Conservation (phyloP, 768 basidiomycete species). For the Leccinum boreale region DNA sequence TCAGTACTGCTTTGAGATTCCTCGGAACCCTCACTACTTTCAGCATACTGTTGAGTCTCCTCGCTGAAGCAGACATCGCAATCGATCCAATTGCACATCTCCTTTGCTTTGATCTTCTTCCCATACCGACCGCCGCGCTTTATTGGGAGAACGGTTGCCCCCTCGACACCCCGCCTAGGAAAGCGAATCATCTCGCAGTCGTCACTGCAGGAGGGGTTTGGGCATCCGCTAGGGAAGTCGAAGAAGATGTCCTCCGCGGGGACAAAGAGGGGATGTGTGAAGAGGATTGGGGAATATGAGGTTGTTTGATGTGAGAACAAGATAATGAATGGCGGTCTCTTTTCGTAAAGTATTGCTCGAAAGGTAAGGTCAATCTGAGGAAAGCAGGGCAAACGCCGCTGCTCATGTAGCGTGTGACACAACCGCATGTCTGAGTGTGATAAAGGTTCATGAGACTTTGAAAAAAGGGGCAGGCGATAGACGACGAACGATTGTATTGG, state of each 20-base stretch:
- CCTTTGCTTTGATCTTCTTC: slow-evolving; percentile 48
- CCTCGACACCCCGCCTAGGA: slow-evolving; percentile 59
- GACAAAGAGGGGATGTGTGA: slow-evolving; percentile 68
- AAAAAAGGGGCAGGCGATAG: background rate
- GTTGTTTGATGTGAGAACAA: slow-evolving; percentile 79
- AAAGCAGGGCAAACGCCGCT: slow-evolving; percentile 75
- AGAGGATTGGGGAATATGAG: slow-evolving; percentile 79
- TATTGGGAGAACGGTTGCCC: slow-evolving; percentile 60
- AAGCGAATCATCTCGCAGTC: slow-evolving; percentile 84
- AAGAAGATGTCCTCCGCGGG: slow-evolving; percentile 70
- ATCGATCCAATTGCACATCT: slow-evolving; percentile 85
- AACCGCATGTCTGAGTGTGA: slow-evolving; percentile 55
- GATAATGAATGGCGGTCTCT: slow-evolving; percentile 71
- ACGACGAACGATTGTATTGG: slow-evolving; percentile 62
- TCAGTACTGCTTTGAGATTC: slow-evolving; percentile 44
- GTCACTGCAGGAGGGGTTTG: slow-evolving; percentile 74
- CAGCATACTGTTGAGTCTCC: slow-evolving; percentile 31
- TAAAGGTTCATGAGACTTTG: slow-evolving; percentile 4
- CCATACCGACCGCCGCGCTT: slow-evolving; percentile 51
- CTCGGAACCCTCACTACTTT: slow-evolving; percentile 44
- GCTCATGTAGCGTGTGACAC: slow-evolving; percentile 61
- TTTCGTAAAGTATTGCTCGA: slow-evolving; percentile 73
- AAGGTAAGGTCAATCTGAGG: slow-evolving; percentile 78
- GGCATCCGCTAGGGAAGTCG: slow-evolving; percentile 77
- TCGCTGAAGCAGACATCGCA: slow-evolving; percentile 61